Conservation (phyloP, 768 basidiomycete species). For the Phlegmacium glaucopus region DNA sequence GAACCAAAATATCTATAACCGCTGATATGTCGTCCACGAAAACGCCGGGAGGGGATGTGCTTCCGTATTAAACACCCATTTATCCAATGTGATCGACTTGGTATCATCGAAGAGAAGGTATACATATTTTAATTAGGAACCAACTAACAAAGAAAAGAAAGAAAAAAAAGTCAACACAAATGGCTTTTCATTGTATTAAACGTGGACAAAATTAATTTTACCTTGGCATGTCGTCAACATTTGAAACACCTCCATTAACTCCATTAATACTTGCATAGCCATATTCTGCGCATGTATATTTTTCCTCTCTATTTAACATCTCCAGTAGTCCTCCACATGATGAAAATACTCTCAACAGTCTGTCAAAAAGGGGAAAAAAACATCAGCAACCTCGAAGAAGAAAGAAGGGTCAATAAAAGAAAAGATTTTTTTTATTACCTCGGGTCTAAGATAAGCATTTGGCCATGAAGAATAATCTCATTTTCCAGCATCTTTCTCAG, state of each 20-base stretch:
- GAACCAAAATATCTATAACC: too few relatives aligned
- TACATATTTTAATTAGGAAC: constrained; percentile 56
- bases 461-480: constrained; percentile 48
- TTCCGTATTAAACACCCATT: constrained; percentile 66
- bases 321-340: constrained; percentile 66
- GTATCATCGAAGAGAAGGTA: constrained; percentile 62
- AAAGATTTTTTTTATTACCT: constrained; percentile 49
- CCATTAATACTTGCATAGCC: constrained; percentile 56
- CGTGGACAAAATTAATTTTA: too few relatives aligned
- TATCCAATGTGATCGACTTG: constrained; percentile 45
- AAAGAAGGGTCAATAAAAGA: neutral
- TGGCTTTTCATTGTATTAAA: too few relatives aligned
- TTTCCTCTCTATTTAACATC: constrained; percentile 66
- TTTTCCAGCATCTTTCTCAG: constrained; percentile 19
- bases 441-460: constrained; percentile 59
- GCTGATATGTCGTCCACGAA: constrained; percentile 53
- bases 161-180: too few relatives aligned
- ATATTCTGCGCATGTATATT: constrained; percentile 45
- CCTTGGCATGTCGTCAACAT: constrained; percentile 73
- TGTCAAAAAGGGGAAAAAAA: constrained; percentile 24
- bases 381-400: neutral
- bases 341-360: constrained; percentile 70
- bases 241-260: constrained; percentile 36
- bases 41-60: constrained; percentile 72
- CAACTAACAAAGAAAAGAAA: constrained; percentile 27